phyloP scores from a whole-genome alignment of 768 basidiomycete species.

The Mycena olivaceomarginata region DNA sequence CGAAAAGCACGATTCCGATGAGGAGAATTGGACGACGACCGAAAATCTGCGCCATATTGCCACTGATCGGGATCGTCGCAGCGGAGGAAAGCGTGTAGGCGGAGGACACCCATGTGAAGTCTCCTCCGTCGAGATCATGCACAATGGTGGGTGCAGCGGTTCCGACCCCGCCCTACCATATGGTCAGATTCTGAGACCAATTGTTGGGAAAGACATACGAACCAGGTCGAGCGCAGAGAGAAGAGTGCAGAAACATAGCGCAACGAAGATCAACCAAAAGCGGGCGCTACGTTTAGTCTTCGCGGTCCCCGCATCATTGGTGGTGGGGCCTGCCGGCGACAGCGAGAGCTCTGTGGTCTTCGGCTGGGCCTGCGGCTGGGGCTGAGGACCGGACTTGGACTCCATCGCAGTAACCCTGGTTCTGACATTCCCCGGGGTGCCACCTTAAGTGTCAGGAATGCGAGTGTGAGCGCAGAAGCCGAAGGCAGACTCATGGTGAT shows the following conservation, averaged over 20 bases:
- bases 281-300: neutral
- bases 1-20: constrained; percentile 53
- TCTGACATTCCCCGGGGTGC: neutral
- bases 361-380: neutral
- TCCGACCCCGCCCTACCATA: constrained; percentile 46
- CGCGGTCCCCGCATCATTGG: neutral
- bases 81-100: constrained; percentile 56
- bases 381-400: neutral
- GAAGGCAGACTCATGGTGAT: too few relatives aligned
- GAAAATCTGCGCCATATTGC: constrained; percentile 55
- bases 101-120: constrained; percentile 62
- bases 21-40: constrained; percentile 53
- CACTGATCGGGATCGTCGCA: constrained; percentile 55
- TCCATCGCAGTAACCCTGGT: neutral
- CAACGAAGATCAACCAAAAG: constrained; percentile 54
- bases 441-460: neutral
- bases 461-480: neutral
- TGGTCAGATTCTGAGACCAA: neutral
- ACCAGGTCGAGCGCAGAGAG: constrained; percentile 53
- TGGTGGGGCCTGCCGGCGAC: neutral
- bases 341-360: neutral
- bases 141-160: constrained; percentile 38
- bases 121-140: constrained; percentile 41
- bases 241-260: constrained; percentile 35
- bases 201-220: neutral